Percentiles rank a stretch among this genome's conserved stretches.
phyloP scores from a whole-genome alignment of 2,329 filamentous ascomycete species.

The Ampelomyces quisqualis region DNA sequence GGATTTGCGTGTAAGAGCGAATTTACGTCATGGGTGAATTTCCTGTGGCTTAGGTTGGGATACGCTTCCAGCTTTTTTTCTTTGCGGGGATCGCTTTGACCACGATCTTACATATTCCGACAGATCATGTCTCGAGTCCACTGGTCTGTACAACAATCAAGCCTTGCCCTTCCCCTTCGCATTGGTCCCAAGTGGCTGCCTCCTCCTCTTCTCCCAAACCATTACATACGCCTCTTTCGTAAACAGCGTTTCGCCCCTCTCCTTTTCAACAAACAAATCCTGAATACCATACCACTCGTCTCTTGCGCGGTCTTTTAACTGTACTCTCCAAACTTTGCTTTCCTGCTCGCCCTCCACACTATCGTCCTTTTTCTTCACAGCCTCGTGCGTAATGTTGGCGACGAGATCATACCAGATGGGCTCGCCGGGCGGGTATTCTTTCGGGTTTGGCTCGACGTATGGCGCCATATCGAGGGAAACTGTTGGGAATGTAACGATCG shows the following conservation, averaged over 20 bases:
- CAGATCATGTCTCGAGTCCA: no score
- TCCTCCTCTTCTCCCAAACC: constrained; percentile 84
- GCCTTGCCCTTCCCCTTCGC: constrained; percentile 19
- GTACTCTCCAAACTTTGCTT: constrained; percentile 93
- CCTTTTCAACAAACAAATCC: constrained; percentile 88
- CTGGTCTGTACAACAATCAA: no score
- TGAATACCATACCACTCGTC: constrained; percentile 92
- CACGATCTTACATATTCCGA: no score
- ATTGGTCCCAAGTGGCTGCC: constrained; percentile 11
- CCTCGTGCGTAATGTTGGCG: constrained; percentile 90
- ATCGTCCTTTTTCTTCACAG: constrained; percentile 72
- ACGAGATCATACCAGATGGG: constrained; percentile 95
- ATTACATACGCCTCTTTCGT: constrained; percentile 94
- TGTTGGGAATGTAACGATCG: constrained; percentile 94
- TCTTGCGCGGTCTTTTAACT: constrained; percentile 76
- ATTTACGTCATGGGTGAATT: no score
- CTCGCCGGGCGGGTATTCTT: constrained; percentile 68
- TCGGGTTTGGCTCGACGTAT: constrained; percentile 85
- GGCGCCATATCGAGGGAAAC: constrained; percentile 82
- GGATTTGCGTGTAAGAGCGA: no score
- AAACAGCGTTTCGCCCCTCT: constrained; percentile 85
- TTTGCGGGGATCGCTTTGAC: no score
- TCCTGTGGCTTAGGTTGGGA: no score
- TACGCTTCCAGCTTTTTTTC: no score
- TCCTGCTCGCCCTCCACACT: constrained; percentile 86